Conservation (phyloP, 805 yeast species). For the Candida sonorensis region DNA sequence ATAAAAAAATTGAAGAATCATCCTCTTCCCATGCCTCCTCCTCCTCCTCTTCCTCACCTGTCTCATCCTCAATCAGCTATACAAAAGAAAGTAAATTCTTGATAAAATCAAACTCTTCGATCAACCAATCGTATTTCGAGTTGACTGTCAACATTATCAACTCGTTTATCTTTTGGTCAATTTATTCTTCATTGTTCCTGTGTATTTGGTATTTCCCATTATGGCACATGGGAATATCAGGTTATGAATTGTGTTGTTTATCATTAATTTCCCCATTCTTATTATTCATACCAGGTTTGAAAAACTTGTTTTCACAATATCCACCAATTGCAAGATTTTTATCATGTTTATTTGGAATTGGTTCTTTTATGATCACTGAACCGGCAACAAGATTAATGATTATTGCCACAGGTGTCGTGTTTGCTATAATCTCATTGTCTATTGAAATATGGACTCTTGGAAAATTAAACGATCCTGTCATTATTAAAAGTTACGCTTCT, state of each 20-base stretch:
- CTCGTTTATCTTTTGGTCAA: conserved; percentile 80
- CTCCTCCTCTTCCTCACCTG: background rate
- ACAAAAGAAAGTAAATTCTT: conserved; percentile 7
- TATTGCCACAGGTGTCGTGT: conserved; percentile 59
- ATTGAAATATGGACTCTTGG: conserved; percentile 40
- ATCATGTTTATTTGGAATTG: conserved; percentile 62
- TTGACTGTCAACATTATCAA: conserved; percentile 46
- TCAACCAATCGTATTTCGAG: conserved; percentile 26
- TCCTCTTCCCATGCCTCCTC: background rate
- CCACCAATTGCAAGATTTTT: conserved; percentile 52
- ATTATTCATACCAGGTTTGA: conserved; percentile 24
- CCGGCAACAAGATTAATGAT: conserved; percentile 68
- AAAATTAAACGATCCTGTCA: conserved; percentile 18
- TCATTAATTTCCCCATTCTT: conserved; percentile 47
- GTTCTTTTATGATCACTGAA: conserved; percentile 58
- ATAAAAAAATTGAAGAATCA: conserved; percentile 1
- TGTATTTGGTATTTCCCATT: conserved; percentile 96
- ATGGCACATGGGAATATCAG: conserved; percentile 97
- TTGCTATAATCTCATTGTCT: conserved; percentile 55
- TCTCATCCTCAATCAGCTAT: background rate
- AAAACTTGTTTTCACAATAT: conserved; percentile 29
- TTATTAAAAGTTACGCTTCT: conserved; percentile 38
- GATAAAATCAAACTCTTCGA: conserved; percentile 13
- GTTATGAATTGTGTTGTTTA: conserved; percentile 73
- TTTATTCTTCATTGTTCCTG: conserved; percentile 69